A percentile compares a stretch with the other conserved stretches of the same genome.
These are phyloP conservation scores for Talaromyces sp. DNA, from an alignment of 2,329 filamentous ascomycete species.

Conservation along the genomic window DNA sequence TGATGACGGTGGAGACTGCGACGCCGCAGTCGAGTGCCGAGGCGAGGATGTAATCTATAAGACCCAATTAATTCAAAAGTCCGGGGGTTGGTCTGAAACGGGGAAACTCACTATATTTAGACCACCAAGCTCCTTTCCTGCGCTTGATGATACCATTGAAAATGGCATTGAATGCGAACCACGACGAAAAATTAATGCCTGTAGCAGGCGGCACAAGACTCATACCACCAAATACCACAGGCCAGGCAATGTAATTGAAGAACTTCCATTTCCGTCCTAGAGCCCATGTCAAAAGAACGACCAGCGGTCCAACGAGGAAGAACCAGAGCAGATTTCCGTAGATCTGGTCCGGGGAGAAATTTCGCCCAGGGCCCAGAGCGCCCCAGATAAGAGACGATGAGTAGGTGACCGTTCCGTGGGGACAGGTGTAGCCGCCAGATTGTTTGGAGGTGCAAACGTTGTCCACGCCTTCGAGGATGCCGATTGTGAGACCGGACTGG, in stretches of 20 bases:
- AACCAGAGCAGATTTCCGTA: constrained; percentile 67
- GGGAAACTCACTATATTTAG: constrained; percentile 42
- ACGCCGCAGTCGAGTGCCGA: constrained; percentile 45
- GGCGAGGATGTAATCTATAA: constrained; percentile 42
- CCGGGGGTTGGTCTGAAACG: not conserved
- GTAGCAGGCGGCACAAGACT: constrained; percentile 66
- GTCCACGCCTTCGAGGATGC: constrained; percentile 47
- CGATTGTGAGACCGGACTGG: constrained; percentile 50
- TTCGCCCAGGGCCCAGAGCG: constrained; percentile 64
- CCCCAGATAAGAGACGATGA: constrained; percentile 71
- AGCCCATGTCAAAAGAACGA: constrained; percentile 59
- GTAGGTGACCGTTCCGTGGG: constrained; percentile 59
- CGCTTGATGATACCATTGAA: constrained; percentile 47
- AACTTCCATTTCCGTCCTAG: constrained; percentile 59
- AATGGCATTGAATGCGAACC: constrained; percentile 52
- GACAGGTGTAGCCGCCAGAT: constrained; percentile 59
- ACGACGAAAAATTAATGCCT: constrained; percentile 67
- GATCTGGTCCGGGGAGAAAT: constrained; percentile 61
- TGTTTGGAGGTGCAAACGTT: constrained; percentile 54
- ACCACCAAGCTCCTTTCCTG: constrained; percentile 48
- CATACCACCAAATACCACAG: constrained; percentile 65
- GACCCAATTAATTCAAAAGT: not conserved
- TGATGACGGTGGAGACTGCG: constrained; percentile 43
- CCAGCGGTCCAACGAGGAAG: constrained; percentile 64
- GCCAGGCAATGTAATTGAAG: constrained; percentile 64